Evolutionary conservation across 2,329 filamentous ascomycete species (phyloP).

Genomic region (Verticillium isaacii): DNA sequence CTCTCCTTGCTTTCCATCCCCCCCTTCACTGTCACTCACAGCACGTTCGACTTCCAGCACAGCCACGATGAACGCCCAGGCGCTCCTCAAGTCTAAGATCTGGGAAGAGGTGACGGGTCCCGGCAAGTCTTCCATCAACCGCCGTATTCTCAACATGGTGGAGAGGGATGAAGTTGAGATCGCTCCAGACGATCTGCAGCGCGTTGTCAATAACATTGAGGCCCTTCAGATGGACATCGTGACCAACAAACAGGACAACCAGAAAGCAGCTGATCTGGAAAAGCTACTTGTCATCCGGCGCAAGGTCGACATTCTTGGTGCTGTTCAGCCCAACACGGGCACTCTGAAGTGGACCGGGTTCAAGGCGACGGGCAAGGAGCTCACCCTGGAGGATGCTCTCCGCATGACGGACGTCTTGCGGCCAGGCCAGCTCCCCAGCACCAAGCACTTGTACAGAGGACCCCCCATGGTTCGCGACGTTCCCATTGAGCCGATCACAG

Average conservation of each 20-base stretch:
- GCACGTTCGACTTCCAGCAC: no score
- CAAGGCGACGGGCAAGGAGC: neutral
- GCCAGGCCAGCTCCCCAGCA: neutral
- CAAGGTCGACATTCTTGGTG: neutral
- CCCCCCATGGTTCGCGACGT: neutral
- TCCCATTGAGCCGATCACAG: conserved; percentile 21
- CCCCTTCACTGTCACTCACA: no score
- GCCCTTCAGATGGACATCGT: neutral
- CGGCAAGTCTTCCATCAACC: neutral
- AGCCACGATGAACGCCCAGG: neutral
- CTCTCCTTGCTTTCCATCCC: no score
- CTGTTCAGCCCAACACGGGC: neutral
- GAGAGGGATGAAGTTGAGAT: neutral
- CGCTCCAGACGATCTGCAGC: neutral
- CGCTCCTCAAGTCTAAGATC: neutral
- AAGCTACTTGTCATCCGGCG: neutral
- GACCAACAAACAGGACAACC: neutral
- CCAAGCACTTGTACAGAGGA: neutral
- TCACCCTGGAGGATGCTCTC: neutral
- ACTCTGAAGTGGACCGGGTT: neutral
- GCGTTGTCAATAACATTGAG: neutral
- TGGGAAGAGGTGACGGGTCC: neutral
- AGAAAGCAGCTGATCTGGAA: neutral
- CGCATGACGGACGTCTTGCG: neutral
- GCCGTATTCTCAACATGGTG: neutral